Evolutionary conservation across 2,329 filamentous ascomycete genomes (phyloP), one percentile per base, ranked within the genome.

Genomic region (Clathrospora elynae): DNA sequence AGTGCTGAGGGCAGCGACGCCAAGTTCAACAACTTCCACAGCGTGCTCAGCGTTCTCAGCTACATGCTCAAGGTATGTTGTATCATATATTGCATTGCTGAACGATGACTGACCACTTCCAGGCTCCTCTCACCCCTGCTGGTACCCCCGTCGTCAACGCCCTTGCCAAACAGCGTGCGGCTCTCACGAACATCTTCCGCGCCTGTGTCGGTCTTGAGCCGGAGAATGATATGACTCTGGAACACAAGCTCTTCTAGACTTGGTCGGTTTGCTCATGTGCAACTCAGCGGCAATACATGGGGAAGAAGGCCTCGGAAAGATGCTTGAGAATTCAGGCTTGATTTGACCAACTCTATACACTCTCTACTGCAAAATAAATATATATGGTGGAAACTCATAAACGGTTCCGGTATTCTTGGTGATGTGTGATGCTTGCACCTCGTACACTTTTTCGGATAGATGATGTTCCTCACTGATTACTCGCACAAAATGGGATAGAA

Each of bases 171-270:
- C 93, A 99, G 80, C 90, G 93, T 58, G 87, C 84, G 57, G 91
- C 91, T 29, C 74, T 99, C 71, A 93, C 88, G 73, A 99, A 99
- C 79, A 96, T 99, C 75, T 95, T 99, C 85, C 90, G 92, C 66
- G 93, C 93, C 55, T 97, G 92, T 67, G 86, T 99, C 63, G 93
- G 93, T 55, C 82, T 99, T 48, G 89, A 96, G 80, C 93, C 93
- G 11, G 93, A 99, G 82, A 93, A 86, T 44, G 93, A 99, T 72
- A 99, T 99, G 93, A 96, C 91, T 26, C 82, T 97, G 38, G 93
- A 99, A 82, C 92, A 97, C 79, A 99, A 97, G 84, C 82, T 97
- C 54, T 91, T 96, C 71, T 70, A 66, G 43, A 28, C n/a, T n/a
- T n/a, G 18, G 9, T 17, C 6, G n/a, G 16, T 6, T 24, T 9